Evolutionary conservation across 768 basidiomycete species (phyloP).

Genomic region (Pleurotus ostreatus): DNA sequence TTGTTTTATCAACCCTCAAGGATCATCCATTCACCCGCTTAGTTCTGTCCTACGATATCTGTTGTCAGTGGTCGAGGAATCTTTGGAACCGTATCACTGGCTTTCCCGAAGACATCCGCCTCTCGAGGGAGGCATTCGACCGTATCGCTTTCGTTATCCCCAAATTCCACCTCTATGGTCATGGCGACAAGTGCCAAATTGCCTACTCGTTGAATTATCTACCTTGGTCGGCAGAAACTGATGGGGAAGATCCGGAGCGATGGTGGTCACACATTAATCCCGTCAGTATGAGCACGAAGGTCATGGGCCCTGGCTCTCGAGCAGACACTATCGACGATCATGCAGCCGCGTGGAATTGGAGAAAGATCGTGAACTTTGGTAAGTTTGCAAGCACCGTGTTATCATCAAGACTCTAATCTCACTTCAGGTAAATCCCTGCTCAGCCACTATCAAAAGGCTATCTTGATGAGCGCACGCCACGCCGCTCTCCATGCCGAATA

Average conservation of each 20-base stretch:
- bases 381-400: neutral
- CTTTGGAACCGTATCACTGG: neutral
- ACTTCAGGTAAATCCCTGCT: no score
- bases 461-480: no score
- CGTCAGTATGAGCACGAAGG: slow-evolving; percentile 20
- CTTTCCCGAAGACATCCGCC: slow-evolving; percentile 6
- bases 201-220: slow-evolving; percentile 12
- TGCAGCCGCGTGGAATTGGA: slow-evolving; percentile 19
- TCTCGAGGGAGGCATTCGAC: neutral
- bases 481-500: no score
- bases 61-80: slow-evolving; percentile 18
- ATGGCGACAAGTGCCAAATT: slow-evolving; percentile 13
- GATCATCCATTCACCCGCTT: slow-evolving; percentile 5
- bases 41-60: slow-evolving; percentile 26
- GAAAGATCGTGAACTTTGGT: slow-evolving; percentile 12
- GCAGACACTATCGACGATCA: slow-evolving; percentile 26
- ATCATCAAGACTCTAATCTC: no score
- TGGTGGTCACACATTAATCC: slow-evolving; percentile 23
- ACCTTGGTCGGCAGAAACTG: slow-evolving; percentile 24
- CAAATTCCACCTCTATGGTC: slow-evolving; percentile 13
- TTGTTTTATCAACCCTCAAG: slow-evolving; percentile 13
- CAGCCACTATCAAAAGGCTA: no score
- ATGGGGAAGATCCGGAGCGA: slow-evolving; percentile 21
- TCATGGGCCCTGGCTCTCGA: slow-evolving; percentile 23
- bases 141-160: slow-evolving; percentile 9